phyloP scores from a whole-genome alignment of 2,329 filamentous ascomycete species.

The Exophiala alcalophila region DNA sequence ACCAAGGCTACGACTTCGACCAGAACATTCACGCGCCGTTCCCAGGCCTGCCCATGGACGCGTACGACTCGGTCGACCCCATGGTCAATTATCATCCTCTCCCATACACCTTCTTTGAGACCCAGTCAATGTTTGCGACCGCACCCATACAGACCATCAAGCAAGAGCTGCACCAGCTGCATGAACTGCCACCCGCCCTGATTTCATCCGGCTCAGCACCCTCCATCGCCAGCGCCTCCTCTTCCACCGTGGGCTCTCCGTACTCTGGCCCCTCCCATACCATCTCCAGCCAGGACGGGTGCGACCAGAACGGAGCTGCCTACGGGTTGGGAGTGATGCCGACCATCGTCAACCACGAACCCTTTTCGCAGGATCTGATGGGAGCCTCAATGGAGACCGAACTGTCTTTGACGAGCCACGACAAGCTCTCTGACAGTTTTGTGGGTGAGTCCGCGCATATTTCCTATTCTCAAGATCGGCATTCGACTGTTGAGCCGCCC shows the following conservation, averaged over 20 bases:
- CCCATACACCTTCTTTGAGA: constrained; percentile 27
- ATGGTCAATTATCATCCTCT: constrained; percentile 25
- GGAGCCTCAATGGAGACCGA: constrained; percentile 45
- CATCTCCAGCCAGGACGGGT: constrained; percentile 53
- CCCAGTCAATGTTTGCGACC: constrained; percentile 20
- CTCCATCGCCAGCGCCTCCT: constrained; percentile 57
- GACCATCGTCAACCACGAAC: constrained; percentile 60
- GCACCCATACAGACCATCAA: constrained; percentile 20
- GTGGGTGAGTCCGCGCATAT: constrained; percentile 46
- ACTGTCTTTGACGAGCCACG: constrained; percentile 38
- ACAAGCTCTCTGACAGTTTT: constrained; percentile 45
- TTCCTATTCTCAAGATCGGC: constrained; percentile 36
- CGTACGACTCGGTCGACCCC: constrained; percentile 18
- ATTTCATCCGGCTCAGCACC: constrained; percentile 60
- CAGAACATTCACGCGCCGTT: constrained; percentile 27
- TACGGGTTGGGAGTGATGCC: constrained; percentile 60
- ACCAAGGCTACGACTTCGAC: constrained; percentile 21
- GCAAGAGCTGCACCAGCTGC: constrained; percentile 23
- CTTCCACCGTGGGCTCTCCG: constrained; percentile 66
- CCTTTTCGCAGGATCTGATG: constrained; percentile 39
- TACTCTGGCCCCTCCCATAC: constrained; percentile 61
- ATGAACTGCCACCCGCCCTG: constrained; percentile 53
- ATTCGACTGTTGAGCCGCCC: constrained; percentile 17
- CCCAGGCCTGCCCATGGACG: constrained; percentile 25
- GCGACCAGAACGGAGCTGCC: constrained; percentile 46